Conservation (phyloP, 768 basidiomycete species). For the Phylloporus rhodoxanthus region DNA sequence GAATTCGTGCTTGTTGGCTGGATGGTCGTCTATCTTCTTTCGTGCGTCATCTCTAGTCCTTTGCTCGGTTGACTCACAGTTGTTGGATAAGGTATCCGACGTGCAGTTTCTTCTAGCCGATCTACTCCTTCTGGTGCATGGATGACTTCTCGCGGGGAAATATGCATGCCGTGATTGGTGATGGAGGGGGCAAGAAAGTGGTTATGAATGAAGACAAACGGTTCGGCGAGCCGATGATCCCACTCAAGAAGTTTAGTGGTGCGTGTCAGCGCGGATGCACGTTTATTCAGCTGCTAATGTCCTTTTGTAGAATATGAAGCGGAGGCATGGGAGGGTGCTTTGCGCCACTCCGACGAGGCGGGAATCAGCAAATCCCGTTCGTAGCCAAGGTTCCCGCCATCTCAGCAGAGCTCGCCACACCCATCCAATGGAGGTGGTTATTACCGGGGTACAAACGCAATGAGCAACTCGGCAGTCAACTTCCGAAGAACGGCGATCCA, state of each 20-base stretch:
- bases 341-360: conserved; percentile 69
- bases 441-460: conserved; percentile 78
- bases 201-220: conserved; percentile 92
- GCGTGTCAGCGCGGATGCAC: conserved; percentile 26
- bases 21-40: conserved; percentile 92
- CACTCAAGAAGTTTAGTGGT: conserved; percentile 96
- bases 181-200: conserved; percentile 91
- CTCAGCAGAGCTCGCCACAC: conserved; percentile 59
- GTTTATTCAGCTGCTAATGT: conserved; percentile 6
- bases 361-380: conserved; percentile 63
- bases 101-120: conserved; percentile 89
- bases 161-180: conserved; percentile 88
- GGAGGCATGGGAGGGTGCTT: conserved; percentile 83
- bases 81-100: conserved; percentile 65
- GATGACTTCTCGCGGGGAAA: conserved; percentile 97
- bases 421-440: conserved; percentile 80
- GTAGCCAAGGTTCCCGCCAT: conserved; percentile 46
- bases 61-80: conserved; percentile 2
- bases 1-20: conserved; percentile 98
- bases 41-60: conserved; percentile 49
- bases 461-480: conserved; percentile 57
- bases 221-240: conserved; percentile 97
- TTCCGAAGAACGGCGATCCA: conserved; percentile 41
- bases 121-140: conserved; percentile 99
- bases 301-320: conserved; percentile 75